A percentile compares a stretch with the other conserved stretches of the same genome.
Conservation (phyloP, 139 green algal species). For the Chlorella sorokiniana region DNA sequence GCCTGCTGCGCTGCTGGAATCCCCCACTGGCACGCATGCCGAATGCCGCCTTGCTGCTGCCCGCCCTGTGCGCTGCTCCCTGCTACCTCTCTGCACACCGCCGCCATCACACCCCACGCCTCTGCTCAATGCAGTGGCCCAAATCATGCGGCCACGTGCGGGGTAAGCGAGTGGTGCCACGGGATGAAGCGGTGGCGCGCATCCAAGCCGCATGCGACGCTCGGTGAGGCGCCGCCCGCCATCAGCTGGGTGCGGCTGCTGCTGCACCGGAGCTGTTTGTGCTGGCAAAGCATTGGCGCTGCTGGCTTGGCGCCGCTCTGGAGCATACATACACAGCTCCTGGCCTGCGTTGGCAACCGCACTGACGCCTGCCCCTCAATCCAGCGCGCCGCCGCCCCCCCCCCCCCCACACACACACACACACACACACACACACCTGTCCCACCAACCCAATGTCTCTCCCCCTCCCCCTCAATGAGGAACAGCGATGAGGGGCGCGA, state of each 20-base stretch:
- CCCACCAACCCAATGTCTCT: neutral
- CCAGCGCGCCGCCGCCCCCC: too few relatives aligned
- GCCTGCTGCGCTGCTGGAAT: too few relatives aligned
- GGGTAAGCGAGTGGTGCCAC: slow-evolving; percentile 78
- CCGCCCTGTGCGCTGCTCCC: too few relatives aligned
- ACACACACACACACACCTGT: neutral
- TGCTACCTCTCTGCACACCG: too few relatives aligned
- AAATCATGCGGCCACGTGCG: slow-evolving; percentile 96
- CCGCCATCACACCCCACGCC: neutral
- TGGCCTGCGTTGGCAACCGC: too few relatives aligned
- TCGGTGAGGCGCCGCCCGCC: slow-evolving; percentile 34
- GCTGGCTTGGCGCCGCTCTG: too few relatives aligned
- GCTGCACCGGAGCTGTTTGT: too few relatives aligned
- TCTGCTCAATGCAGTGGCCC: slow-evolving; percentile 48
- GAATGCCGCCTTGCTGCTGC: too few relatives aligned
- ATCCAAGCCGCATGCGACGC: slow-evolving; percentile 84
- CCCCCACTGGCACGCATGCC: too few relatives aligned
- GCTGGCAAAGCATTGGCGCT: too few relatives aligned
- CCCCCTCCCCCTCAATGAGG: neutral
- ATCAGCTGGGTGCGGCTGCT: neutral
- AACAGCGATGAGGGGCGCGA: slow-evolving; percentile 78
- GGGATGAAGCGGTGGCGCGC: slow-evolving; percentile 83
- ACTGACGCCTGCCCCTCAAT: too few relatives aligned
- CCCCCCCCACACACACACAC: neutral
- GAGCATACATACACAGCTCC: too few relatives aligned